phyloP scores from a whole-genome alignment of 2,329 filamentous ascomycete species.

The Nemania sp. region DNA sequence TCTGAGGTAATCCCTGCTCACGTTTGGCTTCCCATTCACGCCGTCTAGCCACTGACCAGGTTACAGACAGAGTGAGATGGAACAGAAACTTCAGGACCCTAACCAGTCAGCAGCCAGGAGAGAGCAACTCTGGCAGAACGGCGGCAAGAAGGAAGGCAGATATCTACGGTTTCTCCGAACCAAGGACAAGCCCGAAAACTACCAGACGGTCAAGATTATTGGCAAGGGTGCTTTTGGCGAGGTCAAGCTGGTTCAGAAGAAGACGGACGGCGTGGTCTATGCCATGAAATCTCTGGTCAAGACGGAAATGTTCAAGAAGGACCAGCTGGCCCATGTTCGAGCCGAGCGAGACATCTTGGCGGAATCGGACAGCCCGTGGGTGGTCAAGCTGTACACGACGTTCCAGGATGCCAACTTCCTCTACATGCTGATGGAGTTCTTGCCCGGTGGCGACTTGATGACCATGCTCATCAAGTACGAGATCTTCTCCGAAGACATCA shows the following conservation, averaged over 20 bases:
- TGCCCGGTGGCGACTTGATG: slow-evolving; percentile 98
- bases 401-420: slow-evolving; percentile 97
- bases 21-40: not conserved
- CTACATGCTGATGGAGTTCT: slow-evolving; percentile 99
- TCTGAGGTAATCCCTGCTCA: slow-evolving; percentile 66
- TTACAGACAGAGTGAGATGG: slow-evolving; percentile 84
- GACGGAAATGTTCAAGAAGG: slow-evolving; percentile 99
- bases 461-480: slow-evolving; percentile 99
- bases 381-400: slow-evolving; percentile 96
- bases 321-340: slow-evolving; percentile 95
- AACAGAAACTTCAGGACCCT: slow-evolving; percentile 80
- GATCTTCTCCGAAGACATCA: slow-evolving; percentile 98
- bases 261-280: slow-evolving; percentile 94
- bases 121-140: slow-evolving; percentile 81
- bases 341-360: slow-evolving; percentile 97
- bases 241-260: slow-evolving; percentile 96
- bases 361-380: slow-evolving; percentile 99
- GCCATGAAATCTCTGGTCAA: slow-evolving; percentile 98
- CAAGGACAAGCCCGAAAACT: slow-evolving; percentile 91
- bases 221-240: slow-evolving; percentile 99
- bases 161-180: slow-evolving; percentile 94
- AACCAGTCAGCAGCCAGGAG: slow-evolving; percentile 76
- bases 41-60: slow-evolving; percentile 32
- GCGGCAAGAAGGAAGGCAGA: slow-evolving; percentile 85
- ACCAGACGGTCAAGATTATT: slow-evolving; percentile 95